Base-by-base conservation (phyloP, 345 rosid species). In the Gossypium australe region DNA sequence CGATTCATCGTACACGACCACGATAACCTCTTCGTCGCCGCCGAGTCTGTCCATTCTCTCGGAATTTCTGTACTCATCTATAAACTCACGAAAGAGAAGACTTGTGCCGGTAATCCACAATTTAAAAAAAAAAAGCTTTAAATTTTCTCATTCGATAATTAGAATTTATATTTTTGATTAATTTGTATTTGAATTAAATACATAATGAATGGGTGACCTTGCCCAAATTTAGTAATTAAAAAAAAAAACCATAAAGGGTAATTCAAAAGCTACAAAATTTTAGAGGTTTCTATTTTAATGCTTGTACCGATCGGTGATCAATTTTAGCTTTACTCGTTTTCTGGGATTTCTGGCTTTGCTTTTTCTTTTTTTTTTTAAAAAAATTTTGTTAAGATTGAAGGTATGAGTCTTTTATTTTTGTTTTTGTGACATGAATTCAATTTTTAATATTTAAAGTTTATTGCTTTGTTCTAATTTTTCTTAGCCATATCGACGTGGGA, bases 21-120 rank as follows among this genome's bases (percentile, higher is more conserved):
- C 79, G 99, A 96, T 75, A 96, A 93, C 77, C 99, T 96, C 82
- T 96, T 96, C 76, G 97, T 96, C 12, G 99, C 99, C 38, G 93
- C 99, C 2, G 98, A 96, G 88, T 97, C 97, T 38, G 97, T 93
- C 11, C 99, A 96, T 82, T 93, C 99, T 34, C 81, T 96, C 16
- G 99, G 99, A 76, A 96, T 96, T 85, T 83, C 86, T 62, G 97
- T 95, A 60, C 96, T 95, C 48, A 95, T 95, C 44, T 95, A 93
- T 82, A 95, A 95, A 83, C 92, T 96, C 79, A 93, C 81, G 84
- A 93, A 93, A 83, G 99, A 96, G 83, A 96, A 83, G 81, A 93
- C 98, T 59, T 96, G 99, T 78, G 99, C 99, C 7, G 99, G 98
- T 91, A 83, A 74, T 73, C 24, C 9, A 48, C 63, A 10, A 4